Evolutionary conservation across 23 red algal species (phyloP), one percentile per base, ranked within the genome.

Genomic region (Gracilaria domingensis): DNA sequence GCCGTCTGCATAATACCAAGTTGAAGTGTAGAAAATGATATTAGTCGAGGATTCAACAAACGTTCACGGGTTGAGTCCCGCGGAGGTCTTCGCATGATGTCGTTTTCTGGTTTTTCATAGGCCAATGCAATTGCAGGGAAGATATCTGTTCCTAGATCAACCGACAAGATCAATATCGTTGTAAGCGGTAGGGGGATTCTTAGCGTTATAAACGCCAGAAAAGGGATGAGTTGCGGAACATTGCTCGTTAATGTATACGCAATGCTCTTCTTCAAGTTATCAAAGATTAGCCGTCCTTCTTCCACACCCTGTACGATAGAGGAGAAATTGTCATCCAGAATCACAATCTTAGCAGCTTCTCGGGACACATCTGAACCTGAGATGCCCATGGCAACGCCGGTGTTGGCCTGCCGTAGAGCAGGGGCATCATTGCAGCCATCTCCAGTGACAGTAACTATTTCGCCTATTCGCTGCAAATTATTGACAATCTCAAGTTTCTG

Each of bases 381-480:
- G 44, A 82, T 66, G 55, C 96, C 96, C 96, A 98, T 98, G 0
- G 96, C 86, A 36, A 98, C 88, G 51, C 96, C 96, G 11, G 93
- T 93, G 70, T 98, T 93, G 0, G 92, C 96, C 45, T 84, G 86
- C 58, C 82, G 81, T 11, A 98, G 80, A 13, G 96, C 96, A 6
- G 96, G 96, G 14, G 96, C 96, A 66, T 98, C 96, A 74, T 98
- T 98, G 64, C 93, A 93, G 38, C 96, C 96, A 84, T 98, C 96
- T 54, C 96, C 96, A 33, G 96, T 98, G 35, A 91, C 93, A 17
- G 96, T 94, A 25, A 98, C 96, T 29, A 98, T 53, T 30, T 95
- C 79, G 44, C 81, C 84, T n/a, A 35, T 59, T 16, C 49, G 37
- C 77, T 95, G 96, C 34, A 98, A 67, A 24, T 81, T 73, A 33